These are phyloP conservation scores for Mucor racemosus DNA, from an alignment of 371 early-diverging fungal genomes.

Conservation along the genomic window DNA sequence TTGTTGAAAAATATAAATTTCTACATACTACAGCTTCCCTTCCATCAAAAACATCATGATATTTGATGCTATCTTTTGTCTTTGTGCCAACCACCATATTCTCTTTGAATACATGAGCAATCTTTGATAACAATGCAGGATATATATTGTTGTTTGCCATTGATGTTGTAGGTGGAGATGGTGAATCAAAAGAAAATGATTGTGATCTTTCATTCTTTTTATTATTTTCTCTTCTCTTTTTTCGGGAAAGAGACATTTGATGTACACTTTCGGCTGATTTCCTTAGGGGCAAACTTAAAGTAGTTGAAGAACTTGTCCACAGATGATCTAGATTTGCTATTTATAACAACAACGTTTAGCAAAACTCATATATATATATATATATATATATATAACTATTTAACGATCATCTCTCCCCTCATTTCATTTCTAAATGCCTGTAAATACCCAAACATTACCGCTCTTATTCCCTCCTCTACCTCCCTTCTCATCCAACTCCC, in stretches of 20 bases:
- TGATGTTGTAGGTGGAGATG: slow-evolving; percentile 11
- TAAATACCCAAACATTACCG: not conserved
- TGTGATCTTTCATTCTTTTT: slow-evolving; percentile 35
- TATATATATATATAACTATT: no score
- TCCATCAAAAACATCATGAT: slow-evolving; percentile 83
- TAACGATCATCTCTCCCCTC: not conserved
- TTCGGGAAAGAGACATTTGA: slow-evolving; percentile 31
- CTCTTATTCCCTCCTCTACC: not conserved
- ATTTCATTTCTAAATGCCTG: not conserved
- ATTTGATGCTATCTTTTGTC: slow-evolving; percentile 79
- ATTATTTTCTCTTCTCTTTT: slow-evolving; percentile 28
- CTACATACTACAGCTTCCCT: slow-evolving; percentile 79
- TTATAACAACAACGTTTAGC: not conserved
- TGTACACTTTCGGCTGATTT: slow-evolving; percentile 43
- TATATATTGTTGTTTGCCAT: slow-evolving; percentile 58
- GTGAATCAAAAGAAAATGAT: slow-evolving; percentile 47
- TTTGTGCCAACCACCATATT: slow-evolving; percentile 56
- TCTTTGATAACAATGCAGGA: slow-evolving; percentile 82
- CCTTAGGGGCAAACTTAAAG: slow-evolving; percentile 43
- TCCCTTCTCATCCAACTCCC: not conserved
- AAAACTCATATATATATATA: no score
- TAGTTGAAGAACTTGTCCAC: slow-evolving; percentile 29
- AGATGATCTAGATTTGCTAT: slow-evolving; percentile 28
- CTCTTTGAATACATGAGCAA: slow-evolving; percentile 75
- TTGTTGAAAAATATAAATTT: not conserved